Percentiles rank a stretch among this genome's conserved stretches.
Evolutionary conservation across 805 yeast species (phyloP).

Genomic region (Yamadazyma takamatsuzukensis): DNA sequence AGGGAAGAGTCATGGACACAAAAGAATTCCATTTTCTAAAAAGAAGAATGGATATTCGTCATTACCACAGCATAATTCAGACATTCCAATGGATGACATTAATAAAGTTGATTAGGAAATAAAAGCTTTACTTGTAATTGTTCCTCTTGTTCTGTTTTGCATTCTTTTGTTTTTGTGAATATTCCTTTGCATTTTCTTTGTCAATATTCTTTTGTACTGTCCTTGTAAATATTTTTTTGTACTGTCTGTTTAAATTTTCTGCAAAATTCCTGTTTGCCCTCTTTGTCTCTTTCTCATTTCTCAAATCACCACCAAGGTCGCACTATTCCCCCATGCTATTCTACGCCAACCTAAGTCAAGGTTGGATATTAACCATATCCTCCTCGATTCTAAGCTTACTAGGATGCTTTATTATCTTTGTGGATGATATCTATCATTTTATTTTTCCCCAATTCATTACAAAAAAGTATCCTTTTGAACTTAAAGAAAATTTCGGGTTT

Average conservation of each 20-base stretch:
- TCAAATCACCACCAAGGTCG: too few species aligned
- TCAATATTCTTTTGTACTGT: too few species aligned
- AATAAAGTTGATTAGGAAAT: constrained; percentile 14
- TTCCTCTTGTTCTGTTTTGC: too few species aligned
- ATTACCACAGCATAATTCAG: constrained; percentile 32
- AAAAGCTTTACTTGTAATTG: too few species aligned
- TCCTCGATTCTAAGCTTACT: constrained; percentile 67
- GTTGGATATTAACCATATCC: constrained; percentile 62
- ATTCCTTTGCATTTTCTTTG: too few species aligned
- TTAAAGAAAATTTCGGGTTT: constrained; percentile 58
- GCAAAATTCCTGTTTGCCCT: too few species aligned
- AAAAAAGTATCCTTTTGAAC: constrained; percentile 42
- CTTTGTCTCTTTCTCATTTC: too few species aligned
- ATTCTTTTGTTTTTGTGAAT: too few species aligned
- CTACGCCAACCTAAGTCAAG: too few species aligned
- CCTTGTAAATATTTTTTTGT: too few species aligned
- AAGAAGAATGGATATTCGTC: constrained; percentile 17
- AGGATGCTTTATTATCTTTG: constrained; percentile 66
- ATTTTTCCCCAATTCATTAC: constrained; percentile 41
- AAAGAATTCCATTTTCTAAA: constrained; percentile 23
- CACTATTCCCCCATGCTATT: too few species aligned
- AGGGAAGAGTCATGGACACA: constrained; percentile 25
- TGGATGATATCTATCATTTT: constrained; percentile 50
- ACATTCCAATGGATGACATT: constrained; percentile 11
- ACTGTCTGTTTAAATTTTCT: too few species aligned